These are phyloP conservation scores for Saturnispora dispora DNA, from an alignment of 805 yeast species.

Conservation along the genomic window DNA sequence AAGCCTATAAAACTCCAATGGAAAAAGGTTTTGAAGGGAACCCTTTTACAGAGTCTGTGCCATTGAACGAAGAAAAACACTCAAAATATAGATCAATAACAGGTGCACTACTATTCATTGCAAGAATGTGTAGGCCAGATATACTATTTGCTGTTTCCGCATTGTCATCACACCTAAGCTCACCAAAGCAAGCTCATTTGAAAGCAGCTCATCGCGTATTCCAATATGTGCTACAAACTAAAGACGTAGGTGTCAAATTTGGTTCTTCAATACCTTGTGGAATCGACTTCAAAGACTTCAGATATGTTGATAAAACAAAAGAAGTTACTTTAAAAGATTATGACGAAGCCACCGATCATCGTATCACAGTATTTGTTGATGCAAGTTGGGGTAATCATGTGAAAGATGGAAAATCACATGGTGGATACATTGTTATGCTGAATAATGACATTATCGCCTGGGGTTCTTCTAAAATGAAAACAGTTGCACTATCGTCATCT, in stretches of 20 bases:
- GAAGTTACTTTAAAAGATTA: not conserved
- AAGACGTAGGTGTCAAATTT: not conserved
- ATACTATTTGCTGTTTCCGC: constrained; percentile 3
- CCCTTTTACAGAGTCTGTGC: not conserved
- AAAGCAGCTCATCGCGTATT: constrained; percentile 2
- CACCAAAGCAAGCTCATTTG: constrained; percentile 3
- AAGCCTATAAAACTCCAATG: not conserved
- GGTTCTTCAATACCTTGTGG: not conserved
- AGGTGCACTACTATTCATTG: constrained; percentile 5
- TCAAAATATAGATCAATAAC: constrained; percentile 2
- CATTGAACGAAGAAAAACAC: not conserved
- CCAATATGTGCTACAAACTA: constrained; percentile 3
- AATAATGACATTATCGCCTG: constrained; percentile 4
- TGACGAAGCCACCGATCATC: not conserved
- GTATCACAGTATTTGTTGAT: constrained; percentile 2
- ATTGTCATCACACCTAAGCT: not conserved
- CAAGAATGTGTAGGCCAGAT: constrained; percentile 9
- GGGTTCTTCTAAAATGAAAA: not conserved
- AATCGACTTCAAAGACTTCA: constrained; percentile 4
- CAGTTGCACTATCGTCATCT: constrained; percentile 4
- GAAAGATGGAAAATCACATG: constrained; percentile 2
- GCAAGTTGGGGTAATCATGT: constrained; percentile 1
- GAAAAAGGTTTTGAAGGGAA: not conserved
- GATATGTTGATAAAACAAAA: constrained; percentile 2
- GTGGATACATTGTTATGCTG: constrained; percentile 3